A percentile compares a stretch with the other conserved stretches of the same genome.
Conservation (phyloP, 2,329 filamentous ascomycete species). For the Cercospora berteroae region DNA sequence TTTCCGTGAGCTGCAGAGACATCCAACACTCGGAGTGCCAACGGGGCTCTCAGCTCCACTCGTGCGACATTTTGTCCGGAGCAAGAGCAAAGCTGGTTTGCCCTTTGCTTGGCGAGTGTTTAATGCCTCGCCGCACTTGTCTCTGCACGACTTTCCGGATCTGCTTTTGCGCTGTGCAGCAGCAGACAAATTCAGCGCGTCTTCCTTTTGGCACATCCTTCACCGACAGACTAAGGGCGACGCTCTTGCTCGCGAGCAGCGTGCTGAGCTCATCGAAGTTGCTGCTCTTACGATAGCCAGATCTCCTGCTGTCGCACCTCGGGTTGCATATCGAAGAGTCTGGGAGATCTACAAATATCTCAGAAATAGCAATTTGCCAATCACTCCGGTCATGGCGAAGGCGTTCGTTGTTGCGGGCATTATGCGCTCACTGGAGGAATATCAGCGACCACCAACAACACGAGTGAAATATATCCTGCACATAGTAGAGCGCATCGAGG, state of each 20-base stretch:
- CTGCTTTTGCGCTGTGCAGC: slow-evolving; percentile 5
- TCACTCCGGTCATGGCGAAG: slow-evolving; percentile 46
- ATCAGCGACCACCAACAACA: slow-evolving; percentile 33
- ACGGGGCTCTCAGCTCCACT: background rate
- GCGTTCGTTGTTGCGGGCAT: slow-evolving; percentile 53
- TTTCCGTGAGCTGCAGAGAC: slow-evolving; percentile 9
- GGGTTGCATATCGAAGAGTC: slow-evolving; percentile 47
- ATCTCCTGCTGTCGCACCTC: slow-evolving; percentile 39
- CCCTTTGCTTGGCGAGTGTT: slow-evolving; percentile 9
- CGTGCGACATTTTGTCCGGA: slow-evolving; percentile 4
- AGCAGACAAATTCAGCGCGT: background rate
- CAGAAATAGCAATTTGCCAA: slow-evolving; percentile 42
- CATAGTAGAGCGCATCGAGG: slow-evolving; percentile 47
- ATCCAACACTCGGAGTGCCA: slow-evolving; percentile 8
- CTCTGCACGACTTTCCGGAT: background rate
- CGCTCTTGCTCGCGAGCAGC: background rate
- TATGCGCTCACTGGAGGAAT: slow-evolving; percentile 43
- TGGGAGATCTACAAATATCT: slow-evolving; percentile 50
- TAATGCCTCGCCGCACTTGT: background rate
- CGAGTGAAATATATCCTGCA: slow-evolving; percentile 46
- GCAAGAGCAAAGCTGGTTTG: background rate
- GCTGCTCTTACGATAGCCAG: slow-evolving; percentile 47
- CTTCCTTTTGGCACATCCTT: slow-evolving; percentile 28
- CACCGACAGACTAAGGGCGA: slow-evolving; percentile 20
- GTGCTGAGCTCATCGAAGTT: slow-evolving; percentile 45